Evolutionary conservation across 2,329 filamentous ascomycete genomes (phyloP).

Genomic region (Ascochyta rabiei): DNA sequence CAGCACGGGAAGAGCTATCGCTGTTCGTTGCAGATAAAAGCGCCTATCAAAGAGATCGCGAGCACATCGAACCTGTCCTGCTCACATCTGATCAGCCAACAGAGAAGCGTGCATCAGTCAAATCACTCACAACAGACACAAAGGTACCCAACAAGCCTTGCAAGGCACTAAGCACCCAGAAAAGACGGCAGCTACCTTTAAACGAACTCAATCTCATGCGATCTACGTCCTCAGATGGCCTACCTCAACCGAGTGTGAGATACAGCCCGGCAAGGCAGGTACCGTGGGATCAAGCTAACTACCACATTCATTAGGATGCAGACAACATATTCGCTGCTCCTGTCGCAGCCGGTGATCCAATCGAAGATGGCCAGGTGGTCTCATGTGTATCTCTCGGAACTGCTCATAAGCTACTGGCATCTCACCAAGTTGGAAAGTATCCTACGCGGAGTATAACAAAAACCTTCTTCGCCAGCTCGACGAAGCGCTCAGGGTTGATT

Average conservation of each 20-base stretch:
- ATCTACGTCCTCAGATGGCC: constrained; percentile 34
- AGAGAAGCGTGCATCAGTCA: neutral
- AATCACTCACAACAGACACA: neutral
- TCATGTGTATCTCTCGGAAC: neutral
- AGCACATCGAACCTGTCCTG: neutral
- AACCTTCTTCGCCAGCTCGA: neutral
- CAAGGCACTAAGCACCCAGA: constrained; percentile 18
- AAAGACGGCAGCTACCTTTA: constrained; percentile 29
- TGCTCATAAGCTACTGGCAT: neutral
- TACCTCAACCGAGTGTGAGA: constrained; percentile 37
- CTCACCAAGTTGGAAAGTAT: neutral
- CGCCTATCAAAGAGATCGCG: neutral
- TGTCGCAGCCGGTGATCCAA: constrained; percentile 29
- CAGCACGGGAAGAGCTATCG: neutral
- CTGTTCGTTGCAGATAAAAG: too few relatives aligned
- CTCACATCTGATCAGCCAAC: neutral
- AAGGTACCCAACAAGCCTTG: neutral
- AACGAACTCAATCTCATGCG: constrained; percentile 37
- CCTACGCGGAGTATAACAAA: neutral
- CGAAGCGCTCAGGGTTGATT: neutral
- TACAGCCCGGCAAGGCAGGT: neutral
- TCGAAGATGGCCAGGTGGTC: constrained; percentile 31
- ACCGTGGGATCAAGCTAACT: neutral
- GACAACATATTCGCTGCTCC: constrained; percentile 3
- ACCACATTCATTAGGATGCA: constrained; percentile 20